Evolutionary conservation across 2,329 filamentous ascomycete genomes (phyloP).

Genomic region (Seiridium unicorne): DNA sequence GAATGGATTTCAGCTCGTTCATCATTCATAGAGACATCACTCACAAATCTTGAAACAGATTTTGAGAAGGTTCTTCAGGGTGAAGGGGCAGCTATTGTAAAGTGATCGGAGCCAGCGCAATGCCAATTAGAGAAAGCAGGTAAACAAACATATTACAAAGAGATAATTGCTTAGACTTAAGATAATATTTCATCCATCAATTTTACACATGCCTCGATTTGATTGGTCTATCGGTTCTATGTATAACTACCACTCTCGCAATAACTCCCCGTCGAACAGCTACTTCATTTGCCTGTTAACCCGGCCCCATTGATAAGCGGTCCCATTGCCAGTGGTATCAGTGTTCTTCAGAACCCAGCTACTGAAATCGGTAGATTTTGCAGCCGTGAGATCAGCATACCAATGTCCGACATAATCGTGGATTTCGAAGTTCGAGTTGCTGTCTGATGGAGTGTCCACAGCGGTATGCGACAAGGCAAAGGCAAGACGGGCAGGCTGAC

Average conservation of each 20-base stretch:
- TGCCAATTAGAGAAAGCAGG: no score
- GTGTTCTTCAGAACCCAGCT: conserved; percentile 27
- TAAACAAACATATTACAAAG: no score
- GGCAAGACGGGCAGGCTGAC: conserved; percentile 34
- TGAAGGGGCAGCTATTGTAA: neutral
- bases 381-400: conserved; percentile 33
- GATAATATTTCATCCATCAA: no score
- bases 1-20: neutral
- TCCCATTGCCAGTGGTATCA: neutral
- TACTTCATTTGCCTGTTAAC: neutral
- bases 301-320: neutral
- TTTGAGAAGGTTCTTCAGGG: neutral
- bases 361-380: conserved; percentile 31
- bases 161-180: no score
- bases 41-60: neutral
- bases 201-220: no score
- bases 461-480: conserved; percentile 36
- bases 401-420: conserved; percentile 42
- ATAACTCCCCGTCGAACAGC: neutral
- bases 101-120: no score
- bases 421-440: conserved; percentile 36
- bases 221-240: no score
- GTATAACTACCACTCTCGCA: no score
- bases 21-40: neutral
- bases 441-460: conserved; percentile 34